These are phyloP conservation scores for Lotmaria passim DNA, from an alignment of 208 protist genomes.

Conservation along the genomic window DNA sequence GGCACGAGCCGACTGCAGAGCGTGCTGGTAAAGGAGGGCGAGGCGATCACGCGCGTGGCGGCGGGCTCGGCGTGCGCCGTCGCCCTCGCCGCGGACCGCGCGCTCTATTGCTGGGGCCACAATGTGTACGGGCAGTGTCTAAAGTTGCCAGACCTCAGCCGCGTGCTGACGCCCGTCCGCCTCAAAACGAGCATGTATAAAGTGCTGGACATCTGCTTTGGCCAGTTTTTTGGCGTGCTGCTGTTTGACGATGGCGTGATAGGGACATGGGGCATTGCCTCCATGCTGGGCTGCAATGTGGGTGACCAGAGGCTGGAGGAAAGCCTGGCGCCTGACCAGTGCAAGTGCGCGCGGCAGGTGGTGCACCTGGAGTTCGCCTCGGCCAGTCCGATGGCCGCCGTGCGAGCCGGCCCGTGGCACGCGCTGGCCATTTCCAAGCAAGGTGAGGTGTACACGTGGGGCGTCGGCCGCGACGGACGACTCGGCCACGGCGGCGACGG, in stretches of 20 bases:
- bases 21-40: conserved; percentile 39
- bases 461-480: conserved; percentile 50
- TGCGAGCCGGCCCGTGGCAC: conserved; percentile 71
- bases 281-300: conserved; percentile 52
- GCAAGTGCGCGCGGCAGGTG: conserved; percentile 44
- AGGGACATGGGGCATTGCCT: conserved; percentile 59
- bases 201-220: conserved; percentile 59
- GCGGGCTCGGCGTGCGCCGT: conserved; percentile 50
- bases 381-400: conserved; percentile 13
- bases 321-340: conserved; percentile 34
- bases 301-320: conserved; percentile 26
- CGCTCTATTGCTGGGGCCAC: conserved; percentile 75
- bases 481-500: conserved; percentile 65
- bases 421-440: conserved; percentile 53
- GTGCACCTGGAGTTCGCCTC: conserved; percentile 21
- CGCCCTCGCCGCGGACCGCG: conserved; percentile 38
- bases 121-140: conserved; percentile 82
- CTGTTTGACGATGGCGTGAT: conserved; percentile 57
- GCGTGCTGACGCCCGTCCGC: conserved; percentile 37
- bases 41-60: conserved; percentile 43
- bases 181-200: conserved; percentile 30
- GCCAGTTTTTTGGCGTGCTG: conserved; percentile 51
- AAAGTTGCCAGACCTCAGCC: conserved; percentile 20
- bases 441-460: conserved; percentile 79
- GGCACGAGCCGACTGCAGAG: conserved; percentile 30